Evolutionary conservation across 192 early-diverging fungal species (phyloP).

Genomic region (Coemansia sp.): DNA sequence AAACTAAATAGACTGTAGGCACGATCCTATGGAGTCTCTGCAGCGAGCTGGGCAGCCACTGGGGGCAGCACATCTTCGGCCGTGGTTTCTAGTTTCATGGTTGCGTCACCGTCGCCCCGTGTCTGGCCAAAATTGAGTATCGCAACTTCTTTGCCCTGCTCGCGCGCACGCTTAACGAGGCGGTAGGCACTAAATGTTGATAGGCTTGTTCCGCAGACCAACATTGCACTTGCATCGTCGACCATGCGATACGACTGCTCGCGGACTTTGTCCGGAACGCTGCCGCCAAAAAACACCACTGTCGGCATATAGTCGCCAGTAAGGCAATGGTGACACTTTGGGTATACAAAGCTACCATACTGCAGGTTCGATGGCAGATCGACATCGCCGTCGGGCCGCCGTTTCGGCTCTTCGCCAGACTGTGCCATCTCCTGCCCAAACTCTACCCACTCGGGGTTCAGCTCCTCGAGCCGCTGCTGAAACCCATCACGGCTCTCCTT

Average conservation of each 20-base stretch:
- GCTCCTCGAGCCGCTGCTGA: conserved; percentile 60
- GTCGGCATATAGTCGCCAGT: conserved; percentile 68
- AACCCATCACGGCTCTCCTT: conserved; percentile 58
- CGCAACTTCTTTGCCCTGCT: conserved; percentile 60
- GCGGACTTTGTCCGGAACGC: conserved; percentile 61
- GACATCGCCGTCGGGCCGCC: conserved; percentile 84
- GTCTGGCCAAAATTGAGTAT: conserved; percentile 78
- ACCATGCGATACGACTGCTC: conserved; percentile 60
- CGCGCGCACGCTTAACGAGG: conserved; percentile 65
- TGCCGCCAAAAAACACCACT: conserved; percentile 91
- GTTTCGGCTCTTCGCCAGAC: conserved; percentile 48
- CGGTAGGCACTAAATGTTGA: conserved; percentile 83
- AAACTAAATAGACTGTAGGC: too few relatives aligned
- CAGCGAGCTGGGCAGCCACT: conserved; percentile 10
- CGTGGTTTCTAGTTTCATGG: conserved; percentile 27
- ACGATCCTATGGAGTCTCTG: not conserved
- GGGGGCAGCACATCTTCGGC: conserved; percentile 36
- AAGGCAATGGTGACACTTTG: conserved; percentile 65
- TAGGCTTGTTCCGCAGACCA: conserved; percentile 80
- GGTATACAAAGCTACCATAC: conserved; percentile 71
- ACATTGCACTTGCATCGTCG: conserved; percentile 58
- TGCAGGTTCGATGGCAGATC: conserved; percentile 59
- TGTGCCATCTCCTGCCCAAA: conserved; percentile 47
- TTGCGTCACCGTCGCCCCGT: conserved; percentile 61
- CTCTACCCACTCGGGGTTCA: conserved; percentile 69